Conservation (phyloP, 2,329 filamentous ascomycete species). For the Neoscytalidium dimidiatum region DNA sequence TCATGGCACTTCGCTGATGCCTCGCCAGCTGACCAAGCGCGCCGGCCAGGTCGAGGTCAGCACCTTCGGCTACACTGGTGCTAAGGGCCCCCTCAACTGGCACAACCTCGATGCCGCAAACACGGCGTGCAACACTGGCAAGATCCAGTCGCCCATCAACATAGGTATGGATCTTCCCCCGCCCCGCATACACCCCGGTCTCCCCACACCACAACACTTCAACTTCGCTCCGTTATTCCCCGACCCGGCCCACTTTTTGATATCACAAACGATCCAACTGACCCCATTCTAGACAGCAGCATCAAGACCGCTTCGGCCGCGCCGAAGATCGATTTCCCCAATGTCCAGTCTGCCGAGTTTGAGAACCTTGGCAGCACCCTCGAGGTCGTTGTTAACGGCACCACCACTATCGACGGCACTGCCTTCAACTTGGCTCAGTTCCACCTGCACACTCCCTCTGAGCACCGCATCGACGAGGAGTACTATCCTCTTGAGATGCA, state of each 20-base stretch:
- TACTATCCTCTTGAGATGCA: conserved; percentile 54
- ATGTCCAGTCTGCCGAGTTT: conserved; percentile 48
- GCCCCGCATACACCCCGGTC: not conserved
- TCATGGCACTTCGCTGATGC: conserved; percentile 43
- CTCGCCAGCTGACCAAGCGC: conserved; percentile 28
- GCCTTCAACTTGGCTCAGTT: conserved; percentile 55
- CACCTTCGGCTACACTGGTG: conserved; percentile 46
- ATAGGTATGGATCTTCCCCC: conserved; percentile 34
- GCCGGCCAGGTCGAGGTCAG: conserved; percentile 33
- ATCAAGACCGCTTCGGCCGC: conserved; percentile 36
- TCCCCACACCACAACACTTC: not conserved
- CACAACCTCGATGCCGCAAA: conserved; percentile 48
- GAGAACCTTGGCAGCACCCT: conserved; percentile 62
- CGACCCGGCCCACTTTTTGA: conserved; percentile 27
- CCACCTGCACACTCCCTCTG: conserved; percentile 63
- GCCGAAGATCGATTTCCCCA: conserved; percentile 43
- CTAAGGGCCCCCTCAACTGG: conserved; percentile 57
- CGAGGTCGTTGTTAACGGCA: conserved; percentile 57
- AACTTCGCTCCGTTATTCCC: not conserved
- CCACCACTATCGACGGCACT: conserved; percentile 42
- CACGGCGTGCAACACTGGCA: conserved; percentile 51
- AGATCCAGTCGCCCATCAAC: conserved; percentile 59
- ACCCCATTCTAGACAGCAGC: conserved; percentile 28
- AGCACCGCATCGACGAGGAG: conserved; percentile 56
- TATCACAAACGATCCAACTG: conserved; percentile 24